Conservation (phyloP, 2,329 filamentous ascomycete species). For the Fusarium illudens region DNA sequence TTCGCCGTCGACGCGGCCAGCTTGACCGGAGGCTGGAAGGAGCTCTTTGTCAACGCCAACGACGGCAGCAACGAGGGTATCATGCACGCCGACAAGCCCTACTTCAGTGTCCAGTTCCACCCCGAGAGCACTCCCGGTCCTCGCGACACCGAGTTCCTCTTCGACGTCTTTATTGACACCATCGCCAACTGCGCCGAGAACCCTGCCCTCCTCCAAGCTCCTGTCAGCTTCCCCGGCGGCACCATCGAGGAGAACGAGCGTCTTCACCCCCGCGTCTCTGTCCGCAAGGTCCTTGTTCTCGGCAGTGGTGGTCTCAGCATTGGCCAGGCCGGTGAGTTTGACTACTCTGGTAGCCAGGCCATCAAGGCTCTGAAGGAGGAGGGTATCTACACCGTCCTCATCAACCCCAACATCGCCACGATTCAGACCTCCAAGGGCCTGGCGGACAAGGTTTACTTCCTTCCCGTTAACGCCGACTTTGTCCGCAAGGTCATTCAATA, state of each 20-base stretch:
- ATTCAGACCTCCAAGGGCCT: conserved; percentile 98
- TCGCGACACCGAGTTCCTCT: conserved; percentile 93
- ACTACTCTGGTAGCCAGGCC: conserved; percentile 97
- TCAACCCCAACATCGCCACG: conserved; percentile 99
- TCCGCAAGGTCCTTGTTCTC: conserved; percentile 94
- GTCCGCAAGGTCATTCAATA: conserved; percentile 97
- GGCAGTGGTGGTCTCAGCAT: conserved; percentile 96
- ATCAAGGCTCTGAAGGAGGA: conserved; percentile 99
- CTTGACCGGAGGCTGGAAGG: conserved; percentile 82
- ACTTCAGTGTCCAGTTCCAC: conserved; percentile 99
- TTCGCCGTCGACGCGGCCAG: conserved; percentile 87
- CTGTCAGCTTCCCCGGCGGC: conserved; percentile 89
- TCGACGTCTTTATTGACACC: conserved; percentile 93
- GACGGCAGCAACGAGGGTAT: conserved; percentile 99
- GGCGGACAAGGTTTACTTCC: conserved; percentile 98
- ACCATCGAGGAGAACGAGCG: conserved; percentile 80
- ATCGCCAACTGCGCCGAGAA: conserved; percentile 77
- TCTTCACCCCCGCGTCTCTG: conserved; percentile 78
- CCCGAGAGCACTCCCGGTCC: conserved; percentile 96
- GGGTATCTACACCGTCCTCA: conserved; percentile 96
- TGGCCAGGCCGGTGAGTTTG: conserved; percentile 97
- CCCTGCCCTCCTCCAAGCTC: conserved; percentile 70
- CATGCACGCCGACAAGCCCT: conserved; percentile 82
- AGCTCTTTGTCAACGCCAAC: conserved; percentile 98
- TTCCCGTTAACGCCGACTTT: conserved; percentile 95